phyloP scores from a whole-genome alignment of 1,139 yeast species.

The Yamadazyma atmosphaerica region DNA sequence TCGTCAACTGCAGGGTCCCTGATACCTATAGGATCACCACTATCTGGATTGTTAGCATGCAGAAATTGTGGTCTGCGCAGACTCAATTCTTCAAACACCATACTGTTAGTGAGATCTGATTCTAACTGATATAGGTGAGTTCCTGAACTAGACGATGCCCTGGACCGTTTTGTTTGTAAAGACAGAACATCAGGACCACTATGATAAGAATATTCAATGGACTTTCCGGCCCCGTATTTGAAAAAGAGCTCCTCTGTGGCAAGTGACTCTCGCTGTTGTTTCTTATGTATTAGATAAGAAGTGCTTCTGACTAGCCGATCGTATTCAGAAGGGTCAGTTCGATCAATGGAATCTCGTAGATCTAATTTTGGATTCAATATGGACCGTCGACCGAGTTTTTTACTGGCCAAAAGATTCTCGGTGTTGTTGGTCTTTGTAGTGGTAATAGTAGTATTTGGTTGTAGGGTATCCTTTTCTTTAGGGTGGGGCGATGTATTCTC shows the following conservation, averaged over 20 bases:
- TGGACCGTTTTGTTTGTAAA: not conserved
- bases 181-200: not conserved
- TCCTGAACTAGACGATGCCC: not conserved
- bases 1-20: no score
- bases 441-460: not conserved
- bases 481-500: no score
- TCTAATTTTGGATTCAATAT: conserved; percentile 6
- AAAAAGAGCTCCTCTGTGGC: not conserved
- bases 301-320: conserved; percentile 1
- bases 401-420: not conserved
- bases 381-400: not conserved
- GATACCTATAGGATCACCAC: no score
- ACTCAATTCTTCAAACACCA: not conserved
- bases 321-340: conserved; percentile 1
- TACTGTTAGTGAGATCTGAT: not conserved
- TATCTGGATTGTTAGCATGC: no score
- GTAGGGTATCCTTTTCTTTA: no score
- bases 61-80: no score
- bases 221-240: not conserved
- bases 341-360: conserved; percentile 2
- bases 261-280: not conserved
- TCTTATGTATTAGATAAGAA: conserved; percentile 1
- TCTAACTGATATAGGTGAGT: not conserved
- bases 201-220: not conserved
- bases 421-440: not conserved